These are phyloP conservation scores for Fusarium abutilonis DNA, from an alignment of 2,329 filamentous ascomycete species.

Conservation along the genomic window DNA sequence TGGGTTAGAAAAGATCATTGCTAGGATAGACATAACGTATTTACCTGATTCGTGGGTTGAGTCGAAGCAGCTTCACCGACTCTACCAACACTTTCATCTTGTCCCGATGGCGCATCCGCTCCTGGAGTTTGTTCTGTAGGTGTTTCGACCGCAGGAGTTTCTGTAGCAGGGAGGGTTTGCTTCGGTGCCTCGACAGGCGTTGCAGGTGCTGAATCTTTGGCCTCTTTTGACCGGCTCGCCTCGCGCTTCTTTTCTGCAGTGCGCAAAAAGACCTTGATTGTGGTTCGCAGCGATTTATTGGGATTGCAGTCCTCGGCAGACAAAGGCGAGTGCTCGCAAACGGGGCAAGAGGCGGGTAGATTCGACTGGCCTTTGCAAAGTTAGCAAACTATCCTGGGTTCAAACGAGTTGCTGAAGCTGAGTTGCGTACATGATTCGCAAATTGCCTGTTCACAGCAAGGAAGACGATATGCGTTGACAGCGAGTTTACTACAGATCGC, in stretches of 20 bases:
- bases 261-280: conserved; percentile 88
- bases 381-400: conserved; percentile 13
- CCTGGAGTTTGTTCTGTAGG: conserved; percentile 25
- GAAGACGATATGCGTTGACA: conserved; percentile 87
- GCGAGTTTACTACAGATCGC: conserved; percentile 92
- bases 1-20: conserved; percentile 1
- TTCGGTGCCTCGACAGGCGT: conserved; percentile 56
- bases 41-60: conserved; percentile 35
- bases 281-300: conserved; percentile 91
- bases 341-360: conserved; percentile 82
- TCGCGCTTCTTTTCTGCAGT: conserved; percentile 92
- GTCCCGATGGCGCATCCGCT: conserved; percentile 15
- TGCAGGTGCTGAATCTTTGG: conserved; percentile 53
- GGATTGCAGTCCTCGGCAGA: conserved; percentile 86
- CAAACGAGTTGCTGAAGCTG: not conserved
- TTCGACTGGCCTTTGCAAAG: conserved; percentile 72
- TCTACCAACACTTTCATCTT: conserved; percentile 14
- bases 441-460: conserved; percentile 95
- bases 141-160: conserved; percentile 34
- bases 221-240: conserved; percentile 64
- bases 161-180: conserved; percentile 45
- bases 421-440: conserved; percentile 78
- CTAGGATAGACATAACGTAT: not conserved
- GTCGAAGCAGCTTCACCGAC: conserved; percentile 10
- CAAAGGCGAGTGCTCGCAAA: conserved; percentile 91